Base-by-base conservation (phyloP, 2,329 filamentous ascomycete species). In the Zasmidium citrigriseum region DNA sequence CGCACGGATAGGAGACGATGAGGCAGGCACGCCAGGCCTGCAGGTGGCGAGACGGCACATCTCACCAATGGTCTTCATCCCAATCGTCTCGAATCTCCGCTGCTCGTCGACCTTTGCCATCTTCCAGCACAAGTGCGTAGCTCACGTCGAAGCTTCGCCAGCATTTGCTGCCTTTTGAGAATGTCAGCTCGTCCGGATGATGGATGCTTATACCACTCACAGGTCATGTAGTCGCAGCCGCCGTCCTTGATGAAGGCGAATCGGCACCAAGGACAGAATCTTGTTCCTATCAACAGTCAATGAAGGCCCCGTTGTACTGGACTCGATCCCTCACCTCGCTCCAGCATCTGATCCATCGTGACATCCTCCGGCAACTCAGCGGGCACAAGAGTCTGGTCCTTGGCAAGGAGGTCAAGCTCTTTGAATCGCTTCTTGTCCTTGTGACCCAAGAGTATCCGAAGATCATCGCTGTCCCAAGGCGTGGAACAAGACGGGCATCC, bases 191-290 rank as follows among this genome's bases (percentile, higher is more conserved):
- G 20, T 7, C 46, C 27, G 4, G 41, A 5, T 18, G 7, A n/a
- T n/a, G 29, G 18, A 20, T 24, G n/a, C 12, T 24, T 10, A 51
- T n/a, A 41, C 23, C 10, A 54, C 52, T 44, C 34, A 53, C 55
- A 61, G 24, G 23, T 53, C 23, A 58, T 54, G 22, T 55, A 51
- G 38, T 58, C 48, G 48, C 55, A 58, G 21, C 59, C 56, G 38
- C 55, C 59, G 4, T 57, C 50, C 38, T 58, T 61, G 44, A 52
- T 34, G 45, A 60, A 57, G 12, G 58, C 54, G 52, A 51, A 60
- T 9, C 50, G 54, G 52, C 54, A 60, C 58, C 58, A 60, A 10
- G 58, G 58, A 52, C 58, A 60, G 45, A 60, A 49, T 14, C 58
- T 46, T 10, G 52, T 52, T 16, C 54, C 58, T 20, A 21, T 22